Conservation (phyloP, 202 grass and related monocot genomes). For the Zoysia matrella region DNA sequence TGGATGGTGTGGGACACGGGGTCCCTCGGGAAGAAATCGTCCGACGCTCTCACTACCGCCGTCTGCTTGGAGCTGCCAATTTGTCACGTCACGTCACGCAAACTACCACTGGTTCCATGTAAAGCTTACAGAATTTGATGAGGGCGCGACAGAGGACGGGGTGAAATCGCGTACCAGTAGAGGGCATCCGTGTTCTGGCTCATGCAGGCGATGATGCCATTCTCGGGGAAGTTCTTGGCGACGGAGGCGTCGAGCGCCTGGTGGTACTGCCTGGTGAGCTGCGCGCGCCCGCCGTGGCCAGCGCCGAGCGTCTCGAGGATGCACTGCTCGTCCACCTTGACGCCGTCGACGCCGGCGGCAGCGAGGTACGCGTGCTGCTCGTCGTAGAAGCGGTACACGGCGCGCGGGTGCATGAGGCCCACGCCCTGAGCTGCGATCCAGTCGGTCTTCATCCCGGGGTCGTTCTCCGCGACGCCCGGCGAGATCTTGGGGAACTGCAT, state of each 20-base stretch:
- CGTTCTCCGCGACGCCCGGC: constrained; percentile 72
- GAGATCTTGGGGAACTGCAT: constrained; percentile 79
- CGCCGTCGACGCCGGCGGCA: constrained; percentile 34
- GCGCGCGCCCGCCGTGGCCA: constrained; percentile 59
- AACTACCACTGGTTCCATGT: neutral
- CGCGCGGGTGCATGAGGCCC: constrained; percentile 74
- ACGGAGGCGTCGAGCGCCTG: constrained; percentile 81
- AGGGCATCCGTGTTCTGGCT: constrained; percentile 86
- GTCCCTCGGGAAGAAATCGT: constrained; percentile 87
- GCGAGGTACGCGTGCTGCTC: constrained; percentile 75
- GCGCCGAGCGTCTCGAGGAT: constrained; percentile 39
- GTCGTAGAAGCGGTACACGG: constrained; percentile 89
- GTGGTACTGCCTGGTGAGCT: constrained; percentile 74
- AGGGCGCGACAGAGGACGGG: no score
- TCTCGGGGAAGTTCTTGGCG: constrained; percentile 78
- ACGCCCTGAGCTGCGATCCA: constrained; percentile 73
- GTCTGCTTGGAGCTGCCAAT: constrained; percentile 42
- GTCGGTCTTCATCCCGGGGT: constrained; percentile 75
- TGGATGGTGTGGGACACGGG: constrained; percentile 92
- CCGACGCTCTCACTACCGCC: constrained; percentile 63
- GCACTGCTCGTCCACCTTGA: constrained; percentile 94
- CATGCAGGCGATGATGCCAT: constrained; percentile 46
- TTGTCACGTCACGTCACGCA: neutral
- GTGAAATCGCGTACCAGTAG: constrained; percentile 52
- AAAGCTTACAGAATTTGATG: no score